Evolutionary conservation across 345 rosid genomes (phyloP).

Genomic region (Odontarrhena argentea): DNA sequence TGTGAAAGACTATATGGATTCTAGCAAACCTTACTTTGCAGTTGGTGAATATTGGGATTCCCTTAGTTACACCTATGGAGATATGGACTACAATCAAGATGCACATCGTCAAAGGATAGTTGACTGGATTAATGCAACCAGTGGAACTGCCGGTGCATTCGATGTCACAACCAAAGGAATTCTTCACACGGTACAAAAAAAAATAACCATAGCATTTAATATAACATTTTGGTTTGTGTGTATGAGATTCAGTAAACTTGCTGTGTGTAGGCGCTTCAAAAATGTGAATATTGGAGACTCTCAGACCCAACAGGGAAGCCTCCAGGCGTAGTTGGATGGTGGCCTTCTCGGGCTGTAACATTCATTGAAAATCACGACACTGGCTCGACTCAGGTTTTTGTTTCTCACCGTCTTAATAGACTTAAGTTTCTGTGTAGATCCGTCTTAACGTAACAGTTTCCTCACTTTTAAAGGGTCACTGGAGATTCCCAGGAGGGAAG

Average conservation of each 20-base stretch:
- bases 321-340: constrained; percentile 98
- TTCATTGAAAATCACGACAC: constrained; percentile 97
- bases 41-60: constrained; percentile 99
- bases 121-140: constrained; percentile 88
- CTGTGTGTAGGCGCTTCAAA: constrained; percentile 61
- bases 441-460: background rate
- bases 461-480: constrained; percentile 64
- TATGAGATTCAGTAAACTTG: background rate
- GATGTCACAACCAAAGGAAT: constrained; percentile 98
- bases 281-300: constrained; percentile 93
- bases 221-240: background rate
- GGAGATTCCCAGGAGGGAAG: constrained; percentile 95
- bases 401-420: constrained; percentile 8
- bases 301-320: constrained; percentile 89
- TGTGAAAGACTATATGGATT: constrained; percentile 93
- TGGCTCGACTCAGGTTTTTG: constrained; percentile 91
- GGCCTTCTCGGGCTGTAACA: constrained; percentile 99
- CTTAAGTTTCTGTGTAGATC: background rate
- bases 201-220: background rate
- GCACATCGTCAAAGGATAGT: constrained; percentile 90
- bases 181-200: constrained; percentile 69
- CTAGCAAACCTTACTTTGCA: constrained; percentile 80
- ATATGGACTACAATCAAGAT: constrained; percentile 94
- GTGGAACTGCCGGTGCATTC: constrained; percentile 87
- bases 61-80: constrained; percentile 77